These are phyloP conservation scores for Ogataea populi-albae DNA, from an alignment of 805 yeast species.

Conservation along the genomic window DNA sequence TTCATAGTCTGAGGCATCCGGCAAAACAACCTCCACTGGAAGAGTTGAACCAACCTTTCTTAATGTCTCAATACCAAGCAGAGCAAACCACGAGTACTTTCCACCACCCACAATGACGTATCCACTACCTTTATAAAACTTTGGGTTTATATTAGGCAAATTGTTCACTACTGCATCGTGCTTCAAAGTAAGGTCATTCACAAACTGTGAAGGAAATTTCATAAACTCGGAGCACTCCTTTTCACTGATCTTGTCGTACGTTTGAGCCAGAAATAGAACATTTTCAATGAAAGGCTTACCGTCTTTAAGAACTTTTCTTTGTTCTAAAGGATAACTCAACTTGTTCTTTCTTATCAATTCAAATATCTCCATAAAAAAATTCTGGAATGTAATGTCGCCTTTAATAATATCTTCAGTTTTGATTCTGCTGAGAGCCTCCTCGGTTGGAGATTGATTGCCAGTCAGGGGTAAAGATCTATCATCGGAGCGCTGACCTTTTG, in stretches of 20 bases:
- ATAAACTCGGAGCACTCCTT: conserved; percentile 24
- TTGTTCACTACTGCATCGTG: conserved; percentile 31
- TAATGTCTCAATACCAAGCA: conserved; percentile 61
- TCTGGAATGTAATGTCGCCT: conserved; percentile 34
- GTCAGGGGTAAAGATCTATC: conserved; percentile 31
- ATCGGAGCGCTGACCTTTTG: conserved; percentile 24
- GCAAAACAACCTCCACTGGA: conserved; percentile 83
- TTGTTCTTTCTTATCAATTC: conserved; percentile 30
- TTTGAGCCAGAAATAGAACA: conserved; percentile 27
- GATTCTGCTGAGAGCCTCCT: conserved; percentile 26
- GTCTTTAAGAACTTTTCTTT: conserved; percentile 29
- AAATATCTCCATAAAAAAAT: conserved; percentile 31
- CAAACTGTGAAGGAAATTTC: conserved; percentile 30
- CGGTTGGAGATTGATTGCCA: conserved; percentile 25
- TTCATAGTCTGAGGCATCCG: conserved; percentile 67
- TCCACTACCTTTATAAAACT: conserved; percentile 40
- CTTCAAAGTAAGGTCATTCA: conserved; percentile 33
- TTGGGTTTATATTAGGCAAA: conserved; percentile 28
- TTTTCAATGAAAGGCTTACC: conserved; percentile 35
- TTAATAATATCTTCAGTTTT: conserved; percentile 28
- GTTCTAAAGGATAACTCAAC: conserved; percentile 31
- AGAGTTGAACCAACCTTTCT: conserved; percentile 63
- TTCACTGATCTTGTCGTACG: conserved; percentile 28
- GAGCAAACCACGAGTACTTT: conserved; percentile 66
- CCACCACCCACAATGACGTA: conserved; percentile 81